Conservation (phyloP, 2,329 filamentous ascomycete species). For the Metarhizium sp. region DNA sequence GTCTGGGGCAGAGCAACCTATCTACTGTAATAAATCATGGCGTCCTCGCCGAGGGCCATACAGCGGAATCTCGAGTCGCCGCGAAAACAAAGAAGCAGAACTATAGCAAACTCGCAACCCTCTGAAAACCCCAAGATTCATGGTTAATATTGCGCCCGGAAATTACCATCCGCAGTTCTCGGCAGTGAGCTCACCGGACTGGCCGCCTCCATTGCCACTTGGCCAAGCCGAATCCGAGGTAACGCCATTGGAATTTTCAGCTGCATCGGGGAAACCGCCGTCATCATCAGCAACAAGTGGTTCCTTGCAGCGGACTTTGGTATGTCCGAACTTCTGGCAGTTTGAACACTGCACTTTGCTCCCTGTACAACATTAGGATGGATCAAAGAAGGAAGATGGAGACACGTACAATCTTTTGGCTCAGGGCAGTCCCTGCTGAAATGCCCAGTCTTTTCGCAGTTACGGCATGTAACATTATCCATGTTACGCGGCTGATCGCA, state of each 20-base stretch:
- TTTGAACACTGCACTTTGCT: slow-evolving; percentile 29
- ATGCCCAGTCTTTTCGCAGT: slow-evolving; percentile 53
- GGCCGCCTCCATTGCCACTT: slow-evolving; percentile 4
- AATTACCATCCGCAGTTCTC: neutral
- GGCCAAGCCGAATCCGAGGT: slow-evolving; percentile 1
- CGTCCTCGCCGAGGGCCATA: neutral
- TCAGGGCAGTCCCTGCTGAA: slow-evolving; percentile 53
- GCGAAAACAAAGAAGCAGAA: neutral
- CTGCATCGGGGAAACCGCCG: slow-evolving; percentile 6
- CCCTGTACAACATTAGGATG: slow-evolving; percentile 15
- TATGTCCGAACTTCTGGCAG: slow-evolving; percentile 29
- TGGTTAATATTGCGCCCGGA: neutral
- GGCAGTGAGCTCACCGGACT: neutral
- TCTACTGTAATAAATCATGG: neutral
- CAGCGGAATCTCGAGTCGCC: too few species aligned
- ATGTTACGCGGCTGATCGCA: slow-evolving; percentile 37
- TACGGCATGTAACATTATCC: slow-evolving; percentile 45
- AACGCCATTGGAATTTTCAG: slow-evolving; percentile 6
- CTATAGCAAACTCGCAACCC: neutral
- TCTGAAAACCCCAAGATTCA: neutral
- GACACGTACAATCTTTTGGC: slow-evolving; percentile 32
- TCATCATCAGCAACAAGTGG: slow-evolving; percentile 9
- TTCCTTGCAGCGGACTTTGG: slow-evolving; percentile 28
- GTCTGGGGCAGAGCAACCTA: neutral
- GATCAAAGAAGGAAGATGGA: neutral